A percentile compares a stretch with the other conserved stretches of the same genome.
phyloP scores from a whole-genome alignment of 257 asterid genomes.

The Solanum virginianum region DNA sequence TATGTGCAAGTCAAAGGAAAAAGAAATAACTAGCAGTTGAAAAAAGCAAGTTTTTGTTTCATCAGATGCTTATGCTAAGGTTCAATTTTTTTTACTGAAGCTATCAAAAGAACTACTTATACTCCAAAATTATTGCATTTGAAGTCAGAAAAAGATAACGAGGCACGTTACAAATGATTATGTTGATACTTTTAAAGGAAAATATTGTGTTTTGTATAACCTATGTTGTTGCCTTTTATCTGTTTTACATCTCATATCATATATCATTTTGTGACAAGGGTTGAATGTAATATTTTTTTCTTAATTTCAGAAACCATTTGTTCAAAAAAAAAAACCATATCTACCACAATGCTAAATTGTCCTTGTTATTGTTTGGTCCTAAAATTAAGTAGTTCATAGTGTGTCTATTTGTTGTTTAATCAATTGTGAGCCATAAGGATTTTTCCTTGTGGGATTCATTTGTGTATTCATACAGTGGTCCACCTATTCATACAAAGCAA shows the following conservation, averaged over 20 bases:
- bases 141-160: neutral
- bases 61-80: neutral
- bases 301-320: neutral
- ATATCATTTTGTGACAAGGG: neutral
- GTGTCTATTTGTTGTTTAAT: too few species aligned
- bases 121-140: neutral
- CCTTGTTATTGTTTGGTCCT: too few species aligned
- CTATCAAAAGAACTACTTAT: neutral
- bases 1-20: slow-evolving; percentile 91
- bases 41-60: too few species aligned
- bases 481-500: too few species aligned
- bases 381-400: too few species aligned
- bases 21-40: slow-evolving; percentile 60
- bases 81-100: neutral
- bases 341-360: too few species aligned
- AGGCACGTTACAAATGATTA: neutral
- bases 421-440: too few species aligned
- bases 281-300: neutral
- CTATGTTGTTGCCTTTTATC: neutral
- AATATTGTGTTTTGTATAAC: neutral
- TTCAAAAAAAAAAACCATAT: neutral
- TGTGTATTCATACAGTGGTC: too few species aligned
- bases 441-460: too few species aligned
- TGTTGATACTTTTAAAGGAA: neutral
- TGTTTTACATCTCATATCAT: neutral